These are phyloP conservation scores for Hordeum vulgare DNA, from an alignment of 176 grass and related monocot genomes.

Conservation along the genomic window DNA sequence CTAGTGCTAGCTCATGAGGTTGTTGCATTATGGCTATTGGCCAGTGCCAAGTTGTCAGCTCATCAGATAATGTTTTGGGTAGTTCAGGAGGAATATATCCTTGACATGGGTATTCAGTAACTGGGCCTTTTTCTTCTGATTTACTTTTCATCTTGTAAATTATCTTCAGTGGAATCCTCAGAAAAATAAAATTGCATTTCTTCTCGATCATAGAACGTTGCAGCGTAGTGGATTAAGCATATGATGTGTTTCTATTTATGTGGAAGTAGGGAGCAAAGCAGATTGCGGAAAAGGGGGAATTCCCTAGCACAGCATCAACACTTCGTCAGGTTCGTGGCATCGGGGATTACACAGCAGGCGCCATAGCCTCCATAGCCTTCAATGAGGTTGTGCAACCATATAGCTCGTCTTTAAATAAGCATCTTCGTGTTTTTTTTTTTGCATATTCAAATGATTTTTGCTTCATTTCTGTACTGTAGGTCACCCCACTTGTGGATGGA, in stretches of 20 bases:
- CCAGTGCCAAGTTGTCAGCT: neutral
- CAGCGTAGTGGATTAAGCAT: neutral
- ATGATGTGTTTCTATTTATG: neutral
- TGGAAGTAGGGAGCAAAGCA: constrained; percentile 71
- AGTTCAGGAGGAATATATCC: neutral
- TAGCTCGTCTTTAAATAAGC: neutral
- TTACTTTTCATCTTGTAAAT: neutral
- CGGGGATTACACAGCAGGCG: constrained; percentile 90
- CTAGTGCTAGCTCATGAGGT: neutral
- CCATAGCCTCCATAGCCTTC: constrained; percentile 94
- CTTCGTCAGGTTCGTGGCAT: constrained; percentile 75
- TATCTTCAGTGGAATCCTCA: neutral
- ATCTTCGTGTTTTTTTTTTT: neutral
- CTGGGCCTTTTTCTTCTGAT: neutral
- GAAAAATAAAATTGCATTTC: neutral
- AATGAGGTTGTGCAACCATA: constrained; percentile 51
- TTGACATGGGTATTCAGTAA: neutral
- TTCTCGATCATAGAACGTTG: neutral
- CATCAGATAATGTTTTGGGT: neutral
- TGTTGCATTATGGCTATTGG: neutral
- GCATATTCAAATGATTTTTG: constrained; percentile 10
- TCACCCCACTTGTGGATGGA: constrained; percentile 79
- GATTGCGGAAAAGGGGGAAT: constrained; percentile 51
- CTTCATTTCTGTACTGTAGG: constrained; percentile 32
- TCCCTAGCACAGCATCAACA: constrained; percentile 50